Base-by-base conservation (phyloP, 2,329 filamentous ascomycete genomes). In the Aspergillus neoniger region DNA sequence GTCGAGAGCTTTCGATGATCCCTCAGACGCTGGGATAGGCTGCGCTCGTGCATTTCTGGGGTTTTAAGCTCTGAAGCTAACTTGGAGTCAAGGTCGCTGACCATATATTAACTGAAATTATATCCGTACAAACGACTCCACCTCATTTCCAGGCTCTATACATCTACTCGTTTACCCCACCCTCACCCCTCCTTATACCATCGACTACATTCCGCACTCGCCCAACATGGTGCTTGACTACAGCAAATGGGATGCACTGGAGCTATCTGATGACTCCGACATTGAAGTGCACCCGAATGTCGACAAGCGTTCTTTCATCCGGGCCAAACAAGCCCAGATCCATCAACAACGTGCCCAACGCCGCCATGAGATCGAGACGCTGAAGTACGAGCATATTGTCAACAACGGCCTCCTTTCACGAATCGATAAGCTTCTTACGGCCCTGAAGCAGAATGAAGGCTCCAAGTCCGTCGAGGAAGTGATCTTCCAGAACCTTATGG, bases 251-350 rank as follows among this genome's bases (percentile, higher is more conserved):
- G 83, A 98, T 76, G 89, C 90, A 61, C 86, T 99, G 73, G 95
- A 99, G 87, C 88, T 99, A 74, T 96, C 92, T 72, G 95, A 99
- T 79, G 95, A 99, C 79, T 97, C 92, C 55, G 95, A 99, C 73
- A 89, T 99, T 70, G 95, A 99, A 80, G 95, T 98, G 55, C 95
- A 99, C 78, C 95, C 95, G 62, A 99, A 99, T 75, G 95, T 99
- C 75, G 95, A 99, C 81, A 99, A 99, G 79, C 87, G 90, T 55
- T 98, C 94, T 63, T 99, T 99, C 79, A 99, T 99, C 76, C 91
- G 94, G 67, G 96, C 95, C 66, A 99, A 99, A 80, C 95, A 98
- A 81, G 90, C 88, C 70, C 93, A 99, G 80, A 99, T 99, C 70
- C 95, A 99, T 77, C 88, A 93, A 73, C 90, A 97, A 75, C 89